A percentile compares a stretch with the other conserved stretches of the same genome.
Evolutionary conservation across 2,329 filamentous ascomycete species (phyloP).

Genomic region (Fusarium dimerum): DNA sequence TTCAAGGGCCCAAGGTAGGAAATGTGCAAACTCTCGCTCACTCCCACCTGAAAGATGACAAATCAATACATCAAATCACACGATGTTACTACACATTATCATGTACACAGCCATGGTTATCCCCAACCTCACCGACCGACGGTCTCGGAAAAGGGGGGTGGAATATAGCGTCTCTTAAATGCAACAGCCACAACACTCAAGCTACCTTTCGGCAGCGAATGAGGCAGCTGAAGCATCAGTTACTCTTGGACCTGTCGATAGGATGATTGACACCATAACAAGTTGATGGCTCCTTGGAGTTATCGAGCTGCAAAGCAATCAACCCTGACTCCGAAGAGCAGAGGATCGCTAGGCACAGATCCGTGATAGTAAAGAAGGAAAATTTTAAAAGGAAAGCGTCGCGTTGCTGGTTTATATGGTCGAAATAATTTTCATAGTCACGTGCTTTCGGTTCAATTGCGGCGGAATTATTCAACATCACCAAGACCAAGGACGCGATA

Average conservation of each 20-base stretch:
- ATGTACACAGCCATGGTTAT: slow-evolving; percentile 83
- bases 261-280: slow-evolving; percentile 81
- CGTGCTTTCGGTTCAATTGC: slow-evolving; percentile 8
- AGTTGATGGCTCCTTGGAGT: slow-evolving; percentile 74
- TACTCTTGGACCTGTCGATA: slow-evolving; percentile 94
- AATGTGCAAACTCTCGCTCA: too few species aligned
- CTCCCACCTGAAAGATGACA: background rate
- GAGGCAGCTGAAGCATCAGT: slow-evolving; percentile 64
- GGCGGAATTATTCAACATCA: slow-evolving; percentile 6
- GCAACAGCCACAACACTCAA: slow-evolving; percentile 65
- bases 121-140: slow-evolving; percentile 87
- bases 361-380: slow-evolving; percentile 52
- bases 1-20: too few species aligned
- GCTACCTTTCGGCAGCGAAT: slow-evolving; percentile 60
- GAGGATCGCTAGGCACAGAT: slow-evolving; percentile 86
- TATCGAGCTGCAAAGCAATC: slow-evolving; percentile 86
- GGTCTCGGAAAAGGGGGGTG: slow-evolving; percentile 85
- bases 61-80: slow-evolving; percentile 1
- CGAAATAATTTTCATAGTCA: slow-evolving; percentile 14
- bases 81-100: slow-evolving; percentile 4
- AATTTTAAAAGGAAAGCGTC: slow-evolving; percentile 36
- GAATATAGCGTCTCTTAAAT: slow-evolving; percentile 77
- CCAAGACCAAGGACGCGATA: background rate
- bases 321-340: slow-evolving; percentile 61
- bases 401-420: slow-evolving; percentile 25